phyloP scores from a whole-genome alignment of 192 early-diverging fungal genomes.

The Linderina pennispora region DNA sequence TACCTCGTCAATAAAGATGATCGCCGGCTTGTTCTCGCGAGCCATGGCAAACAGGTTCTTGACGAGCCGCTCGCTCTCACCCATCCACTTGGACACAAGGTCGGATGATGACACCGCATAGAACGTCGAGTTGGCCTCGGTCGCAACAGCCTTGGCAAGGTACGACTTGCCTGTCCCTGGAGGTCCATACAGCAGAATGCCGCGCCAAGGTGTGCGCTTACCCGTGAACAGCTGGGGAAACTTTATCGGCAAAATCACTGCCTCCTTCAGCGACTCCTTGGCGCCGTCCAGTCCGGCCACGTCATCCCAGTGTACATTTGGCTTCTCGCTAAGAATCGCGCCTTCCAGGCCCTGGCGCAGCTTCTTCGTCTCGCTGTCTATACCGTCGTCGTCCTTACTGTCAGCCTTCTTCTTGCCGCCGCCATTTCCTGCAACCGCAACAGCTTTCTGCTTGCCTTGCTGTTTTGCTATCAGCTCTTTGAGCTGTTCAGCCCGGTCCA shows the following conservation, averaged over 20 bases:
- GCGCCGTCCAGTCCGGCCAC: slow-evolving; percentile 93
- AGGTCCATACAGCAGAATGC: slow-evolving; percentile 94
- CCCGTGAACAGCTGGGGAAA: slow-evolving; percentile 95
- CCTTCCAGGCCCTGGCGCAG: slow-evolving; percentile 59
- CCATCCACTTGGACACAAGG: slow-evolving; percentile 99
- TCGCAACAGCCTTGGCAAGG: slow-evolving; percentile 96
- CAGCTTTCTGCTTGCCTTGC: slow-evolving; percentile 59
- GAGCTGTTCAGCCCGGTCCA: slow-evolving; percentile 88
- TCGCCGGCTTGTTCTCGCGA: slow-evolving; percentile 85
- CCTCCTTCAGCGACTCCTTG: slow-evolving; percentile 96
- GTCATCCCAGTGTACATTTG: slow-evolving; percentile 96
- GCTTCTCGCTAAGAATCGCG: slow-evolving; percentile 92
- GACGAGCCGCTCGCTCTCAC: slow-evolving; percentile 92
- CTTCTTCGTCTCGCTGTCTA: slow-evolving; percentile 79
- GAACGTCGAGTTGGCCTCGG: slow-evolving; percentile 94
- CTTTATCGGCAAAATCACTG: slow-evolving; percentile 96
- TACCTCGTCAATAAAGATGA: slow-evolving; percentile 99
- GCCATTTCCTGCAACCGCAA: slow-evolving; percentile 51
- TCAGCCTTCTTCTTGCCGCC: slow-evolving; percentile 43
- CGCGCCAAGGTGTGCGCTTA: slow-evolving; percentile 94
- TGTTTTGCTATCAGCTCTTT: slow-evolving; percentile 77
- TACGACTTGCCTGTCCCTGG: slow-evolving; percentile 98
- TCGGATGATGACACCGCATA: slow-evolving; percentile 97
- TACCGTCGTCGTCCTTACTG: slow-evolving; percentile 45
- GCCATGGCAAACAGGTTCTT: slow-evolving; percentile 94